Conservation (phyloP, 139 green algal genomes). For the Eudorina sp. region DNA sequence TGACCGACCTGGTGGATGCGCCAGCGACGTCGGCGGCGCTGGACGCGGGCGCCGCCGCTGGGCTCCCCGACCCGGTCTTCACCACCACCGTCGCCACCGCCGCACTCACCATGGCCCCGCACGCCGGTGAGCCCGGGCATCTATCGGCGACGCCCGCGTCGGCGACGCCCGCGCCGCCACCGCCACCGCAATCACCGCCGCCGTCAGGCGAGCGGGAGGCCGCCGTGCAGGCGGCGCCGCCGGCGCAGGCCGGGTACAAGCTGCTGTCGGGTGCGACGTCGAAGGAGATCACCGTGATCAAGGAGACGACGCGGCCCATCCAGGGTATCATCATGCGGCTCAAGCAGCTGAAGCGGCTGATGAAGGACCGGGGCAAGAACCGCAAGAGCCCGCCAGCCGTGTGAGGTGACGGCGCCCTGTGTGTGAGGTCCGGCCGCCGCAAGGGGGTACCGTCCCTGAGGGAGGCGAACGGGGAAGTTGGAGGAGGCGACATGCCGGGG, state of each 20-base stretch:
- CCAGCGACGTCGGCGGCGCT: too few species aligned
- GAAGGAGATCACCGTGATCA: neutral
- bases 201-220: neutral
- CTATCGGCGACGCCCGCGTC: neutral
- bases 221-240: neutral
- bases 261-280: too few species aligned
- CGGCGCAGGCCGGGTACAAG: too few species aligned
- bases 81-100: too few species aligned
- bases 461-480: too few species aligned
- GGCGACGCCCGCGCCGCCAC: too few species aligned
- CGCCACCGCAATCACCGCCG: too few species aligned
- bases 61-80: too few species aligned
- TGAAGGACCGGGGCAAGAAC: neutral
- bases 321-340: constrained; percentile 29
- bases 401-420: neutral
- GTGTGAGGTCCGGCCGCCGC: too few species aligned
- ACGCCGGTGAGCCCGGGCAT: neutral
- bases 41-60: too few species aligned
- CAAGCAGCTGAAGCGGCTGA: constrained; percentile 16
- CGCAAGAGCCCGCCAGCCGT: neutral
- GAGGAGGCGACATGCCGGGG: too few species aligned
- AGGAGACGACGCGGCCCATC: constrained; percentile 25
- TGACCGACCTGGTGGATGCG: too few species aligned
- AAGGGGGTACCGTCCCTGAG: neutral
- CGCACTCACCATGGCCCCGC: neutral